phyloP scores from a whole-genome alignment of 176 grass and related monocot species.

The Aechmea fasciata region DNA sequence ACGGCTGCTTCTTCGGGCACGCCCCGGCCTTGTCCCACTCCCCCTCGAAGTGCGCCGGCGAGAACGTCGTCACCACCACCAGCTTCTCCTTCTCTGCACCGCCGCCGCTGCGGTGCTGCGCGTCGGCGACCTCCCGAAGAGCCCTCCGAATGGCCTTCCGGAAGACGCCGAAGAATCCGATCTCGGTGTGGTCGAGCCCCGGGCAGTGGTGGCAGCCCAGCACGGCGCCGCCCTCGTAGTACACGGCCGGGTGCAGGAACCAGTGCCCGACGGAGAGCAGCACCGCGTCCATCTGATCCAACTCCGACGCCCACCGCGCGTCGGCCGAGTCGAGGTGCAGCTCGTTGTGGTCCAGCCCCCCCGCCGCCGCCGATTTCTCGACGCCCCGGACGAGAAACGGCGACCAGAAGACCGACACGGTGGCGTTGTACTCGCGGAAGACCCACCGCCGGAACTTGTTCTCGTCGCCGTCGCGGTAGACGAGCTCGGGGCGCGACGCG shows the following conservation, averaged over 20 bases:
- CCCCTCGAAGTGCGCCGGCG: slow-evolving; percentile 80
- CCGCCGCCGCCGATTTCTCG: slow-evolving; percentile 26
- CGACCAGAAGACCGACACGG: slow-evolving; percentile 75
- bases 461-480: slow-evolving; percentile 37
- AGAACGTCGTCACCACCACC: slow-evolving; percentile 62
- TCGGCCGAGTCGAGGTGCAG: slow-evolving; percentile 54
- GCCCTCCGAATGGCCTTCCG: slow-evolving; percentile 50
- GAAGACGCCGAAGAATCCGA: slow-evolving; percentile 69
- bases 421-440: slow-evolving; percentile 43
- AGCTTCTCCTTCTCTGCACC: slow-evolving; percentile 31
- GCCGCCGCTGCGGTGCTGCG: neutral
- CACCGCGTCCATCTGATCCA: slow-evolving; percentile 40
- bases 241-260: slow-evolving; percentile 76
- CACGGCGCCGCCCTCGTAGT: slow-evolving; percentile 42
- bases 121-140: slow-evolving; percentile 32
- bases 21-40: slow-evolving; percentile 59
- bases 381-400: slow-evolving; percentile 80
- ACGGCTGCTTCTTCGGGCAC: slow-evolving; percentile 55
- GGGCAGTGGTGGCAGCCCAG: slow-evolving; percentile 83
- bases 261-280: slow-evolving; percentile 78
- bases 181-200: slow-evolving; percentile 57
- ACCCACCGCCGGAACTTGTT: slow-evolving; percentile 71
- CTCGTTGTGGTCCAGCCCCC: slow-evolving; percentile 35
- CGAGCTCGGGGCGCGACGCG: slow-evolving; percentile 26
- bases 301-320: slow-evolving; percentile 47